These are phyloP conservation scores for Neurospora crassa DNA, from an alignment of 2,329 filamentous ascomycete species.

Conservation along the genomic window DNA sequence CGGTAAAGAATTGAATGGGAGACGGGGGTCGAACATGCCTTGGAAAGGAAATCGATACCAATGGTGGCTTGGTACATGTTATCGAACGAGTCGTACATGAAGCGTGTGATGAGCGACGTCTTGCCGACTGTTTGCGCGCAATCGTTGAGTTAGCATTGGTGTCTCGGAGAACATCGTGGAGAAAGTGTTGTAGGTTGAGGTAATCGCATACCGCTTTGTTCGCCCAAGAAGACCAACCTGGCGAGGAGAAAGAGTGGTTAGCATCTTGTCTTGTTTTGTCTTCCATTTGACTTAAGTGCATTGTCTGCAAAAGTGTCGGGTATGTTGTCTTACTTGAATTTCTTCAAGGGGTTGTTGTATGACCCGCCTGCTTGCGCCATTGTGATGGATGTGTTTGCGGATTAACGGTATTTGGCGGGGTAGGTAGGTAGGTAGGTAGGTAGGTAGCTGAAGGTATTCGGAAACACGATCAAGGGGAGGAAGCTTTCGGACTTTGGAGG, in stretches of 20 bases:
- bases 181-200: neutral
- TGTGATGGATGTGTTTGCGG: constrained; percentile 27
- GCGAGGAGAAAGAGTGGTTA: neutral
- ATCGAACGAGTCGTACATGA: constrained; percentile 99
- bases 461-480: neutral
- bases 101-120: constrained; percentile 95
- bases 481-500: neutral
- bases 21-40: constrained; percentile 44
- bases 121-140: constrained; percentile 65
- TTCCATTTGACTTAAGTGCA: neutral
- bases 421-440: too few species aligned
- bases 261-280: constrained; percentile 4
- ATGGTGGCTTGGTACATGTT: constrained; percentile 99
- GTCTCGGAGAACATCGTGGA: constrained; percentile 1
- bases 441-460: neutral
- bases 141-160: constrained; percentile 4
- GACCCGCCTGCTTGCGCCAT: constrained; percentile 80
- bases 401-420: constrained; percentile 6
- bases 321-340: constrained; percentile 72
- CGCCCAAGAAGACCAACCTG: constrained; percentile 92
- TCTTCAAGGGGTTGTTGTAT: constrained; percentile 99
- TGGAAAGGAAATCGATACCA: constrained; percentile 97
- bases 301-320: neutral
- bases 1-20: too few species aligned
- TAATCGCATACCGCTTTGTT: constrained; percentile 78